A percentile compares a stretch with the other conserved stretches of the same genome.
phyloP scores from a whole-genome alignment of 805 yeast genomes.

The Candida hispaniensis region DNA sequence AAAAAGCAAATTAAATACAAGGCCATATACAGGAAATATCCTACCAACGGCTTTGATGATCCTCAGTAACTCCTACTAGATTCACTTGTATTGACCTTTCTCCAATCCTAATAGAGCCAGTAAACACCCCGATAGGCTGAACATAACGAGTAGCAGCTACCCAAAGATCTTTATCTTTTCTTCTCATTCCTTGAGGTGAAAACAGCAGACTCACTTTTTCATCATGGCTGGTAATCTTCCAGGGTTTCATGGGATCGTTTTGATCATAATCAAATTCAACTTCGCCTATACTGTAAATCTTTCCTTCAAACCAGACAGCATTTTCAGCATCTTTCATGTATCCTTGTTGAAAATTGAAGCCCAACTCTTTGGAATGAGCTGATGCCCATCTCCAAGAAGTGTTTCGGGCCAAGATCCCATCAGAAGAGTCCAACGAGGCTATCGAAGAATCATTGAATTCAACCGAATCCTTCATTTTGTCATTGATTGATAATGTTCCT shows the following conservation, averaged over 20 bases:
- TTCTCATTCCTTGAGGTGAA: slow-evolving; percentile 7
- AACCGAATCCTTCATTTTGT: slow-evolving; percentile 14
- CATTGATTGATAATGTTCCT: slow-evolving; percentile 6
- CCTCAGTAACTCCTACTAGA: slow-evolving; percentile 12
- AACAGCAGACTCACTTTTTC: slow-evolving; percentile 8
- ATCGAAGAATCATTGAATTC: slow-evolving; percentile 8
- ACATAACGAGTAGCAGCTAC: slow-evolving; percentile 1
- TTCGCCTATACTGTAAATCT: slow-evolving; percentile 9
- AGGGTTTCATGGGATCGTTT: slow-evolving; percentile 3
- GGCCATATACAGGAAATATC: no score
- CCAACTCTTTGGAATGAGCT: slow-evolving; percentile 14
- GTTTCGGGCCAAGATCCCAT: slow-evolving; percentile 13
- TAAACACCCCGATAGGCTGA: slow-evolving; percentile 11
- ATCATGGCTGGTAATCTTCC: slow-evolving; percentile 12
- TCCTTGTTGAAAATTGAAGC: slow-evolving; percentile 15
- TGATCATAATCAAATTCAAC: slow-evolving; percentile 9
- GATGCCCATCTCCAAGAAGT: slow-evolving; percentile 15
- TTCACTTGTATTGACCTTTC: slow-evolving; percentile 11
- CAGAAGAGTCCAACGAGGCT: slow-evolving; percentile 13
- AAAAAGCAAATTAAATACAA: no score
- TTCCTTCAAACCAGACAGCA: slow-evolving; percentile 16
- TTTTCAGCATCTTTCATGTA: slow-evolving; percentile 14
- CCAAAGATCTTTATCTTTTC: slow-evolving; percentile 7
- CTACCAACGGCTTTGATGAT: slow-evolving; percentile 12
- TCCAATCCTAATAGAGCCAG: slow-evolving; percentile 7